Base-by-base conservation (phyloP, 208 protist species). In the Herpetomonas samuelpessoai region DNA sequence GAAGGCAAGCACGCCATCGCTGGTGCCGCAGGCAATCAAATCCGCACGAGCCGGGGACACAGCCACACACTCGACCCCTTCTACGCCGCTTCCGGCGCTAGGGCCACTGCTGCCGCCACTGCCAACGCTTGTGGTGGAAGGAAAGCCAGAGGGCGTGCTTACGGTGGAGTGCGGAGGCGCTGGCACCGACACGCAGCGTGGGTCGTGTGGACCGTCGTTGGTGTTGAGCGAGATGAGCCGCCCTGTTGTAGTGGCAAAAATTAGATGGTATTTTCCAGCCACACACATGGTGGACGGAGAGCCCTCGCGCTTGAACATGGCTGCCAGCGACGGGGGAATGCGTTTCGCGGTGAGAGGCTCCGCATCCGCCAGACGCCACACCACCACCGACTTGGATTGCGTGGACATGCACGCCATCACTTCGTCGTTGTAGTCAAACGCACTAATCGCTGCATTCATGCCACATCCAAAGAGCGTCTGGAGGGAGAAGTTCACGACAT, bases 361-460 rank as follows among this genome's bases (percentile, higher is more conserved):
- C 1, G 68, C 69, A 58, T 90, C 74, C 14, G 56, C 50, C 22
- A 88, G 51, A 9, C 68, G 45, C 82, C 85, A 95, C 30, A 95
- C 30, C 38, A 67, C 47, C 35, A 86, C 68, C 25, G 62, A 62
- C 50, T 71, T 74, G 52, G 57, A 69, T 39, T 71, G 72, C 26
- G 78, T 38, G 0, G 68, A 84, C 18, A 88, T 71, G 31, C 79
- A 89, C 2, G 68, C 82, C 71, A 92, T 65, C 57, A 81, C 86
- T 14, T 91, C 88, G 1, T 92, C 88, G 48, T 95, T 95, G 68
- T 87, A 88, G 39, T 88, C 74, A 49, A 90, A 95, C 10, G 83
- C 76, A 14, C 70, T 48, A 46, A 95, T 82, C 0, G 56, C 57
- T 41, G 67, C 74, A 29, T 47, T 61, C 31, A 76, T 65, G 46